Base-by-base conservation (phyloP, 257 asterid genomes). In the Scutellaria galericulata region DNA sequence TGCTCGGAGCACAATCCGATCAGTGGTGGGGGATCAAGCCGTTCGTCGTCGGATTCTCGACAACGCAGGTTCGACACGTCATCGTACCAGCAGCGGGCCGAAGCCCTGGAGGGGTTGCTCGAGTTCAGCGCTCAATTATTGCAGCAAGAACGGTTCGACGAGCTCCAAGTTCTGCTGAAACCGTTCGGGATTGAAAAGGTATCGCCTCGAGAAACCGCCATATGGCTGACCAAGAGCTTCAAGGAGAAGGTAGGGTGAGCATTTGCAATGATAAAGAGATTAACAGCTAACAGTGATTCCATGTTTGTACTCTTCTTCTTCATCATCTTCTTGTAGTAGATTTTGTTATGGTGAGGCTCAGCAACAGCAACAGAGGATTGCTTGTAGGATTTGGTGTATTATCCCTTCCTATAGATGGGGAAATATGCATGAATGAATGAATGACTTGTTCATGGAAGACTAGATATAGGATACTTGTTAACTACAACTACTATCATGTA, bases 191-290 rank as follows among this genome's bases (percentile, higher is more conserved):
- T 86, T 0, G 97, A 86, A 70, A 95, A 92, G 83, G 99, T 84
- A 45, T 92, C 98, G 40, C 97, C 98, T 0, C 75, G 99, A 57
- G 99, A 95, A 62, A 95, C 97, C 3, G 99, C 98, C 0, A 95
- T 95, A 71, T 95, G 99, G 99, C 83, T 95, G 79, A 83, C 94
- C 52, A 95, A 92, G 89, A 95, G 98, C 77, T 90, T 95, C 82
- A 95, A 92, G 87, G 96, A 77, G 86, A 86, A 83, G 15, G 76
- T 40, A 6, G 83, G 69, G 22, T 88, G 85, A 81, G 3, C n/a
- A 7, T 40, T 6, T 35, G 66, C 13, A 59, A 11, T 15, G 60
- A 39, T 1, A 2, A 2, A 15, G 2, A 31, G 62, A 54, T 60
- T 79, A 67, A 71, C 73, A 70, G 79, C 82, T 79, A 71, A 79